A percentile compares a stretch with the other conserved stretches of the same genome.
These are phyloP conservation scores for Achaetomium macrosporum DNA, from an alignment of 2,329 filamentous ascomycete genomes.

Conservation along the genomic window DNA sequence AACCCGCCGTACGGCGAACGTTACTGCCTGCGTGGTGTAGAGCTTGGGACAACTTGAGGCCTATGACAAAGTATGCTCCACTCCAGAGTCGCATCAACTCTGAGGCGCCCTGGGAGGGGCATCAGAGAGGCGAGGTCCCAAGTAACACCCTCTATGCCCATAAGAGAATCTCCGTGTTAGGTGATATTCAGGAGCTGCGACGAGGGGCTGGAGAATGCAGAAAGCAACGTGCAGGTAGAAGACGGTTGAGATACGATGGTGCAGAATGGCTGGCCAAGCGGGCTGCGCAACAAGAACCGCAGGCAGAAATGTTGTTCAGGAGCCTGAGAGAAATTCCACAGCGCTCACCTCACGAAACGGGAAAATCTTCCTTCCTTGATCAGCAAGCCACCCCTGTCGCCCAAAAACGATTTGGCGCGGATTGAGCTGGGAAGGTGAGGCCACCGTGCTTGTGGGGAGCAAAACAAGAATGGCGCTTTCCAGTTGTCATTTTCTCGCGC, in stretches of 20 bases:
- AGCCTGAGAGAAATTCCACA: conserved; percentile 13
- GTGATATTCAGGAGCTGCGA: not conserved
- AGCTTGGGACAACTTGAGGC: not conserved
- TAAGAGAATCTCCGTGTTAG: not conserved
- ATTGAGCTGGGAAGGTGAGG: conserved; percentile 7
- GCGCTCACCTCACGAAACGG: conserved; percentile 18
- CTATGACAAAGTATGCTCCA: conserved; percentile 1
- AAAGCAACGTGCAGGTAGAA: conserved; percentile 5
- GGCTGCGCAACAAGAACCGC: not conserved
- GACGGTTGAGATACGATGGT: conserved; percentile 10
- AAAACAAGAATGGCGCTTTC: conserved; percentile 2
- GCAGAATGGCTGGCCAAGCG: conserved; percentile 10
- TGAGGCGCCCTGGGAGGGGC: not conserved
- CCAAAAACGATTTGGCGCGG: conserved; percentile 2
- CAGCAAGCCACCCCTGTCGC: conserved; percentile 9
- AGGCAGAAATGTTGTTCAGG: conserved; percentile 10
- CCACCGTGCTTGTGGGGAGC: conserved; percentile 15
- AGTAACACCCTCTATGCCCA: not conserved
- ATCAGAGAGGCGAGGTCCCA: not conserved
- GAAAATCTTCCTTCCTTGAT: conserved; percentile 2
- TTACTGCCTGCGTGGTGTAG: not conserved
- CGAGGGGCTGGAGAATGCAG: not conserved
- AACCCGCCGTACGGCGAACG: conserved; percentile 33
- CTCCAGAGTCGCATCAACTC: conserved; percentile 2
- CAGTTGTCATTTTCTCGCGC: conserved; percentile 1